Evolutionary conservation across 139 green algal genomes (phyloP), one percentile per base, ranked within the genome.

Genomic region (Klebsormidium nitens): DNA sequence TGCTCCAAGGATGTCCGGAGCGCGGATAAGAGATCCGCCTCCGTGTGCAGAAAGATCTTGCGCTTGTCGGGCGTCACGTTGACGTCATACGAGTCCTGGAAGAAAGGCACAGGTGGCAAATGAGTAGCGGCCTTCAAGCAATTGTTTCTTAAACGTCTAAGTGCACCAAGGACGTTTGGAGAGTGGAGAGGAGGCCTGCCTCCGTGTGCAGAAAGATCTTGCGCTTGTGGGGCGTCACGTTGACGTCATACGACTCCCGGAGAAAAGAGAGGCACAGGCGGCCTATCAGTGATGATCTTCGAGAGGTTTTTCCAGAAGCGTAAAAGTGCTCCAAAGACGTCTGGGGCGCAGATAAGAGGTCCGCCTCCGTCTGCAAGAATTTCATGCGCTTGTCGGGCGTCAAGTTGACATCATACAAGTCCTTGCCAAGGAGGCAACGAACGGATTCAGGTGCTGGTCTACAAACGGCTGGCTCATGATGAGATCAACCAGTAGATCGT

Each of bases 11-110:
- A 74, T n/a, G 76, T 48, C 40, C 84, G 66, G 44, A 96, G 68
- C 0, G 69, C 71, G 64, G 87, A 77, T 38, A 91, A 38, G 6
- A 87, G 28, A 3, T 28, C 55, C 17, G 64, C 36, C 72, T 91
- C 84, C 26, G 47, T 26, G 32, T 83, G 78, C 55, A 85, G 31
- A 19, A 83, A 69, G 47, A 83, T 87, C 50, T 86, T 88, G 35
- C 93, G 83, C 86, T 98, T 98, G 76, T 98, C 93, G 1, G 93
- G 93, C 2, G 93, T 95, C 1, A 98, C 86, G 64, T 98, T 98
- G 34, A 98, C 82, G 69, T 98, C 93, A 55, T 87, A 90, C 1
- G 73, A 37, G 23, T 82, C 69, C 6, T n/a, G n/a, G n/a, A n/a
- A n/a, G n/a, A n/a, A n/a, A n/a, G n/a, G n/a, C n/a, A n/a, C n/a